phyloP scores from a whole-genome alignment of 2,329 filamentous ascomycete genomes.

The Fusarium guadeloupense region DNA sequence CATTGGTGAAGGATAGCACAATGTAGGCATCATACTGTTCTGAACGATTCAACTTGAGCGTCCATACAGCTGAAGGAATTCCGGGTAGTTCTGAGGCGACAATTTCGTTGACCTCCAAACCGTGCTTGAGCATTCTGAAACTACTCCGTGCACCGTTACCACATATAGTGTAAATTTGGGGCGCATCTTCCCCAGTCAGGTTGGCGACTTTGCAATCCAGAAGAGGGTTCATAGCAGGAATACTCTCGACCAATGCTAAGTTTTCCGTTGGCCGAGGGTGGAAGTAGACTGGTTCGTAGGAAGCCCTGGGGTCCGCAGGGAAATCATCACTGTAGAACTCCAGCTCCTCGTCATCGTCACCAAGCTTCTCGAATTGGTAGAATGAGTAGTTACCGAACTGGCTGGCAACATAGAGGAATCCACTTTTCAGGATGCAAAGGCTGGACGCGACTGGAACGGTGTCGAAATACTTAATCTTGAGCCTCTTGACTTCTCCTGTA shows the following conservation, averaged over 20 bases:
- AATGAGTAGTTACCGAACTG: constrained; percentile 94
- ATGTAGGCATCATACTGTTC: constrained; percentile 96
- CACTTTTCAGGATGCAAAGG: constrained; percentile 92
- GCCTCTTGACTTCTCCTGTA: constrained; percentile 80
- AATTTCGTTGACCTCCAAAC: constrained; percentile 91
- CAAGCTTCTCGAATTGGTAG: constrained; percentile 97
- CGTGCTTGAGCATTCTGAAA: constrained; percentile 92
- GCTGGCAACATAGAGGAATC: constrained; percentile 91
- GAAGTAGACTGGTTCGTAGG: constrained; percentile 86
- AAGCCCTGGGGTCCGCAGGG: constrained; percentile 75
- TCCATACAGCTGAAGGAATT: constrained; percentile 93
- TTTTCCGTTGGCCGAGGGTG: constrained; percentile 82
- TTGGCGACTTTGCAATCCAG: constrained; percentile 94
- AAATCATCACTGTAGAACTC: constrained; percentile 88
- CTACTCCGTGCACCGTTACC: constrained; percentile 88
- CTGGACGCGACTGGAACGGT: constrained; percentile 89
- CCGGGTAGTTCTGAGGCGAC: constrained; percentile 93
- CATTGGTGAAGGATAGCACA: constrained; percentile 90
- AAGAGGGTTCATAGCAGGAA: constrained; percentile 89
- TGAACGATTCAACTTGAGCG: constrained; percentile 81
- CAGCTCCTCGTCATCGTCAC: constrained; percentile 90
- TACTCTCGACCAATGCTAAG: constrained; percentile 82
- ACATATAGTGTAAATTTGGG: constrained; percentile 93
- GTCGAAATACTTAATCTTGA: constrained; percentile 98
- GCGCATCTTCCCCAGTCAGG: constrained; percentile 88